These are phyloP conservation scores for Crithidia fasciculata DNA, from an alignment of 208 protist genomes.

Conservation along the genomic window DNA sequence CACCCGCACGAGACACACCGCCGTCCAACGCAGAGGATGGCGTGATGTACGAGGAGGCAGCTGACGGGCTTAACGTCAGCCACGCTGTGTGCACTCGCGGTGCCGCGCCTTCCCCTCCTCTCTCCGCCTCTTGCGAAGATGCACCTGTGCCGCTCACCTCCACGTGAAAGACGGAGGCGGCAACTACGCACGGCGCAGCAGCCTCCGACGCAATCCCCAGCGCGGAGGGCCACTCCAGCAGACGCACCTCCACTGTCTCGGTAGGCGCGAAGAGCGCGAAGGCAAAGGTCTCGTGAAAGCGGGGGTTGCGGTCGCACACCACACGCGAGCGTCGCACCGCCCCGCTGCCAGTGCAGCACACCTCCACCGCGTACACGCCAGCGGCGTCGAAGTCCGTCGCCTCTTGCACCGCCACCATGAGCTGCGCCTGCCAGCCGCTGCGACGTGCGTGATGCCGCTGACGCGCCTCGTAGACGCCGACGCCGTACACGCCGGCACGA, in stretches of 20 bases:
- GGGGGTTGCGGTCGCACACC: neutral
- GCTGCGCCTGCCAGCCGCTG: neutral
- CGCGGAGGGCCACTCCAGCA: neutral
- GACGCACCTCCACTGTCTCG: constrained; percentile 15
- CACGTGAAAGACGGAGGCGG: neutral
- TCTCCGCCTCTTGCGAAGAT: too few species aligned
- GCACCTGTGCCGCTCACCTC: neutral
- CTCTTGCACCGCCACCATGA: constrained; percentile 5
- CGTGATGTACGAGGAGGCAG: neutral
- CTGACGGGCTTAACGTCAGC: neutral
- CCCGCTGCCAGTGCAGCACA: neutral
- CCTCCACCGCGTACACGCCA: constrained; percentile 13
- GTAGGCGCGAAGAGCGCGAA: constrained; percentile 4
- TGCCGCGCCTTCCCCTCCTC: neutral
- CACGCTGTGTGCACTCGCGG: neutral
- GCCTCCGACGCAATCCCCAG: neutral
- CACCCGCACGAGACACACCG: neutral
- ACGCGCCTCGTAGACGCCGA: constrained; percentile 11
- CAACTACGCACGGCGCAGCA: neutral
- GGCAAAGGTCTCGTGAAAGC: constrained; percentile 13
- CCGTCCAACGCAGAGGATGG: neutral
- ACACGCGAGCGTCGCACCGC: constrained; percentile 1
- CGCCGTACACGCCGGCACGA: neutral
- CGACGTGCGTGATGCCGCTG: constrained; percentile 1
- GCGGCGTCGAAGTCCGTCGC: constrained; percentile 8